phyloP scores from a whole-genome alignment of 805 yeast species.

The Wickerhamiella australiensis region DNA sequence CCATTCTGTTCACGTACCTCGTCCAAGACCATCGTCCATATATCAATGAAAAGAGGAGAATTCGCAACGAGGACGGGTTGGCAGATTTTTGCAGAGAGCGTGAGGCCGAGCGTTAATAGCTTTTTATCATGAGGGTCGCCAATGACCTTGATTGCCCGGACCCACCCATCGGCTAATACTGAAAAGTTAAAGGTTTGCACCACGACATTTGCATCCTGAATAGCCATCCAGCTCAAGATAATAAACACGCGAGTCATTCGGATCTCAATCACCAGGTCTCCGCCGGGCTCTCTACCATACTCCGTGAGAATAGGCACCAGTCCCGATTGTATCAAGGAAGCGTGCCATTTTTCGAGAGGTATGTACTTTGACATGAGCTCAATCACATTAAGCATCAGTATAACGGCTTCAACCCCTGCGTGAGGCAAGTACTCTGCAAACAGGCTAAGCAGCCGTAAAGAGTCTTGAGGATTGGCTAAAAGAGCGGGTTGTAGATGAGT shows the following conservation, averaged over 20 bases:
- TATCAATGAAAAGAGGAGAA: slow-evolving; percentile 26
- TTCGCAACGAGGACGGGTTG: slow-evolving; percentile 31
- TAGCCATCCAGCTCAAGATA: slow-evolving; percentile 12
- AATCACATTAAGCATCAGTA: slow-evolving; percentile 14
- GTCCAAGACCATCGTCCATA: slow-evolving; percentile 50
- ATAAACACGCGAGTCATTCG: slow-evolving; percentile 11
- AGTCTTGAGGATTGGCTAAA: slow-evolving; percentile 13
- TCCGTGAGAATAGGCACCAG: slow-evolving; percentile 8
- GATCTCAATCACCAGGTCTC: slow-evolving; percentile 5
- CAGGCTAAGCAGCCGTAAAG: slow-evolving; percentile 18
- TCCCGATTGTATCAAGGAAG: slow-evolving; percentile 8
- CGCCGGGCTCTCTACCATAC: neutral
- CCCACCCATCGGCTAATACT: slow-evolving; percentile 21
- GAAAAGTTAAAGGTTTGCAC: slow-evolving; percentile 10
- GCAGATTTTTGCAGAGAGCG: slow-evolving; percentile 19
- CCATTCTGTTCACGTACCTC: slow-evolving; percentile 60
- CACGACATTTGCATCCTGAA: slow-evolving; percentile 10
- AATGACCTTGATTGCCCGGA: slow-evolving; percentile 35
- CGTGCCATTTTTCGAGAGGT: slow-evolving; percentile 10
- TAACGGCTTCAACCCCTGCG: slow-evolving; percentile 19
- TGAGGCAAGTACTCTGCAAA: slow-evolving; percentile 22
- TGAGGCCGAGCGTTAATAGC: slow-evolving; percentile 48
- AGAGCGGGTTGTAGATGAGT: slow-evolving; percentile 24
- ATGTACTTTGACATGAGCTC: slow-evolving; percentile 14
- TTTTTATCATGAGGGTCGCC: slow-evolving; percentile 70